Conservation (phyloP, 306 rosid species). For the Vigna radiata region DNA sequence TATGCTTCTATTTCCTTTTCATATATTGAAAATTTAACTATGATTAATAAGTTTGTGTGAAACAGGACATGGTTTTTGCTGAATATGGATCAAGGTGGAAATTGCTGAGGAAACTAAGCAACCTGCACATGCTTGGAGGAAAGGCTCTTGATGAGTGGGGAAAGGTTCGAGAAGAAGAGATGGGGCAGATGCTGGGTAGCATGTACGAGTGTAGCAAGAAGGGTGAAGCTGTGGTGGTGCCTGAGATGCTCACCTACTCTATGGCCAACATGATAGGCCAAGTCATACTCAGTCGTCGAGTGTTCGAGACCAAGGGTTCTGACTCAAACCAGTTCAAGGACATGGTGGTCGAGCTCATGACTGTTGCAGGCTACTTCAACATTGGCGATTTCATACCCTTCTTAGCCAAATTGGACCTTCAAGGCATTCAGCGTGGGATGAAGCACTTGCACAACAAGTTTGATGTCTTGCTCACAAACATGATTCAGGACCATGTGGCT, state of each 20-base stretch:
- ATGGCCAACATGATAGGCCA: conserved; percentile 47
- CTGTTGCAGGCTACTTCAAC: conserved; percentile 38
- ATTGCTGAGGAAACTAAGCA: conserved; percentile 40
- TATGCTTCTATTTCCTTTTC: too few relatives aligned
- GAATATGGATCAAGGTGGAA: conserved; percentile 40
- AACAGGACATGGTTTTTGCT: conserved; percentile 39
- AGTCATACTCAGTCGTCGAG: conserved; percentile 43
- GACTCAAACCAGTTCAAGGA: conserved; percentile 46
- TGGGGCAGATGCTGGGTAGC: conserved; percentile 34
- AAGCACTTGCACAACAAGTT: conserved; percentile 36
- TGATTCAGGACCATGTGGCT: conserved; percentile 37
- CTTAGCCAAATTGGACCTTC: conserved; percentile 36
- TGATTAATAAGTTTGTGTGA: too few relatives aligned
- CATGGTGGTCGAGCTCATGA: conserved; percentile 45
- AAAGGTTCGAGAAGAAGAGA: not conserved
- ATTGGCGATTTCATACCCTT: conserved; percentile 43
- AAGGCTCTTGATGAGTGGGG: conserved; percentile 41
- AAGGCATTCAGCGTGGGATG: conserved; percentile 41
- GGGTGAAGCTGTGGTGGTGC: not conserved
- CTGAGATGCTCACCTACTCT: conserved; percentile 39
- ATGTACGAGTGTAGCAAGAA: conserved; percentile 37
- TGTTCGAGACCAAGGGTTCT: conserved; percentile 32
- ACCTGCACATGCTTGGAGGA: conserved; percentile 44
- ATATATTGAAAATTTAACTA: too few relatives aligned
- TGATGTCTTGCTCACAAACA: conserved; percentile 36